Base-by-base conservation (phyloP, 2,329 filamentous ascomycete species). In the Clonostachys rhizophaga region DNA sequence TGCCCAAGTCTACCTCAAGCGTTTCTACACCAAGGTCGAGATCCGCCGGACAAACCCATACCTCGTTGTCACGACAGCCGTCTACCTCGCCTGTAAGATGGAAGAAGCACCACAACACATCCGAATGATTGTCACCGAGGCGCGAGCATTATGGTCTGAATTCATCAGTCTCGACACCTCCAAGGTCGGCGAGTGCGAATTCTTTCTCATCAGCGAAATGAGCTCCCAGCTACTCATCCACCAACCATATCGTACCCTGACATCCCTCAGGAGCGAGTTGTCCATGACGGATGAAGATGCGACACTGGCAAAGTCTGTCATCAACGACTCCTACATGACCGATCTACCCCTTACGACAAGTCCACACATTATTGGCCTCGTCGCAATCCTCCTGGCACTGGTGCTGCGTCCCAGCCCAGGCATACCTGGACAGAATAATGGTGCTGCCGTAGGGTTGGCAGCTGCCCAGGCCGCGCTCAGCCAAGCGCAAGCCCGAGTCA, bases 31-130 rank as follows among this genome's bases (percentile, higher is more conserved):
- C 42, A 89, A 87, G 57, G 87, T 96, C 57, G 91, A 96, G 60
- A 91, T 97, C 54, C 86, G 92, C 48, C 84, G 86, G 52, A 96
- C 91, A 43, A 99, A 97, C 58, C 91, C 92, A 5, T 96, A 95
- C 62, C 83, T 97, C 35, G 83, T 97, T 49, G 79, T 96, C 54
- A 86, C 91, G n/a, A 97, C 94, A 2, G 89, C 92, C 6, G 79
- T 97, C 50, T 99, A 99, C 65, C 75, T 99, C 35, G 91, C 94
- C 17, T 96, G 91, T 72, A 99, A 99, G 70, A 96, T 95, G 83
- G 94, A 99, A 66, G 94, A 99, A 66, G 91, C 86, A 44, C 94
- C 94, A 4, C 92, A 97, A 65, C 94, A 99, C 65, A 97, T 99
- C 58, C 83, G 94, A 33, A 80, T 95, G 53, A 86, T 99, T 49